Base-by-base conservation (phyloP, 768 basidiomycete species). In the Kwoniella bestiolae region DNA sequence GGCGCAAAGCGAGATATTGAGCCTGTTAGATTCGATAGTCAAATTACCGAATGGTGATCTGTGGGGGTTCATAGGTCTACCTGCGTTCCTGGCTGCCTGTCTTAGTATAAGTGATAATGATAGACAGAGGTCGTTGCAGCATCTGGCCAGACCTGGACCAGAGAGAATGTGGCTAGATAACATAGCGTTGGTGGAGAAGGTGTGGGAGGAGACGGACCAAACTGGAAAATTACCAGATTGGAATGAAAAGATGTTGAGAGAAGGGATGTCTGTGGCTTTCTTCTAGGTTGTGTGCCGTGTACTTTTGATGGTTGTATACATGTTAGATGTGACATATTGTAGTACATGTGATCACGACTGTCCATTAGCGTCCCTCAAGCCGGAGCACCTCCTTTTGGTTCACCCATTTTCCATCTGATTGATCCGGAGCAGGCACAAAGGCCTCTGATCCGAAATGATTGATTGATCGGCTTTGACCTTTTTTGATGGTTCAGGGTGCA, bases 81-180 rank as follows among this genome's bases (percentile, higher is more conserved):
- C 70, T 16, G 63, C 70, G 9, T 71, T 71, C 45, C 60, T 71
- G 14, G 63, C 70, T 16, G 70, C 63, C 16, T 58, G 51, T 3
- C 56, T 71, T 14, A 65, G 63, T 26, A 44, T 68, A 29, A n/a
- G 49, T 5, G 70, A 68, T 6, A 29, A 64, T 7, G 70, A 71
- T 38, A 49, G 70, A 45, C 35, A 60, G 23, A 46, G 63, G 29
- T 60, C 67, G 4, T 61, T 68, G 63, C 29, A 55, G 32, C 66
- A 65, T 45, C 31, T 71, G 32, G 56, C 34, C 9, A 49, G 62
- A 18, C 63, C 70, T 12, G 70, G 70, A 35, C 67, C 67, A 12
- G 70, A 71, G 49, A 45, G 64, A 44, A 50, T 68, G 5, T 68
- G 67, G 70, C 35, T 68, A 44, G 70, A 68, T 45, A 71, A 71